phyloP scores from a whole-genome alignment of 2,329 filamentous ascomycete genomes.

The Alternaria atra region DNA sequence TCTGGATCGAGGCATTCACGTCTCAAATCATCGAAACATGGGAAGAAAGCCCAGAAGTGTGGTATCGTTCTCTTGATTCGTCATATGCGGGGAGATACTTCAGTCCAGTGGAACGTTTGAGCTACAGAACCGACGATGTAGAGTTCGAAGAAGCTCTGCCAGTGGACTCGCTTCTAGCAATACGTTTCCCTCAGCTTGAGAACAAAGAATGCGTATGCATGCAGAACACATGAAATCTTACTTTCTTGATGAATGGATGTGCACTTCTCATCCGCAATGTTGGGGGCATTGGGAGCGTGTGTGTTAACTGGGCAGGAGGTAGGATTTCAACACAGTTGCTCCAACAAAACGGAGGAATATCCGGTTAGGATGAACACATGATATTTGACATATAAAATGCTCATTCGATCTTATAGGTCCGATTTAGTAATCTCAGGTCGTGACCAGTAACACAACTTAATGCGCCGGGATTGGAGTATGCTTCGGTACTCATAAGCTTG shows the following conservation, averaged over 20 bases:
- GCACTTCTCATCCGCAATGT: not conserved
- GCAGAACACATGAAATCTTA: no score
- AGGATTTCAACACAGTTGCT: not conserved
- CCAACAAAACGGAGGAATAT: no score
- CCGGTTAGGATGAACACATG: not conserved
- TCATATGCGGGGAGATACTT: no score
- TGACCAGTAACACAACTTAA: not conserved
- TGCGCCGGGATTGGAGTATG: not conserved
- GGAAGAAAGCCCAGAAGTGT: no score
- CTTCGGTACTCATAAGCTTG: not conserved
- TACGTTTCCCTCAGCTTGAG: not conserved
- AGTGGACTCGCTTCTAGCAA: not conserved
- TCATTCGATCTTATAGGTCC: no score
- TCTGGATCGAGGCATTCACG: not conserved
- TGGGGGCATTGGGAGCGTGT: conserved; percentile 4
- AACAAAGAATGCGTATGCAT: no score
- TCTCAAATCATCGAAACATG: not conserved
- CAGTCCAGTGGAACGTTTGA: not conserved
- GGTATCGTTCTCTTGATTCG: no score
- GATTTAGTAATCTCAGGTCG: no score
- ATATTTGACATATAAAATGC: no score
- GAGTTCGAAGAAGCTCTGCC: not conserved
- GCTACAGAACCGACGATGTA: not conserved
- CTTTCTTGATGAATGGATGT: not conserved
- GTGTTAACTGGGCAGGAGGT: not conserved